Evolutionary conservation across 768 basidiomycete genomes (phyloP), one percentile per base, ranked within the genome.

Genomic region (Phylloporus sp.): DNA sequence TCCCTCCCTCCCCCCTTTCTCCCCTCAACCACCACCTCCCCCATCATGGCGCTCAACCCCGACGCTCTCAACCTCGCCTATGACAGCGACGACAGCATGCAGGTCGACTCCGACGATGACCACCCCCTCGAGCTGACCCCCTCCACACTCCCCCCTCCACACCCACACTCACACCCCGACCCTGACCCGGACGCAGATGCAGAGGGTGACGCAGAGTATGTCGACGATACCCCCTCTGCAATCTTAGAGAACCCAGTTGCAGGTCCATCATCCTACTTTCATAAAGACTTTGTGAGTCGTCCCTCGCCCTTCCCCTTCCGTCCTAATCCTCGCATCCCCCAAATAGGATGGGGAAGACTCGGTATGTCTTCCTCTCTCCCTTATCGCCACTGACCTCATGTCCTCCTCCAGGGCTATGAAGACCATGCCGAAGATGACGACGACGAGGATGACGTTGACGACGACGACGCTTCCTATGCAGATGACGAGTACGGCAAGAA

Each of bases 401-500:
- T 78, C 76, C 69, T 49, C 76, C 71, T 50, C 66, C 74, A 80
- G 66, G 83, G 74, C 24, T 83, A 86, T 52, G 81, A 81, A 35
- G 75, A 69, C 51, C 68, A 64, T 36, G 59, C 45, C 13, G 70
- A 75, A 37, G 77, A 64, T 36, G 59, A 44, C 13, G 70, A 75
- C 35, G 77, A 82, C 43, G 80, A 80, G 5, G 73, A 79, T 2
- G 75, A 82, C 17, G 83, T 83, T 36, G 86, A 88, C 59, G 84
- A 83, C 17, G 83, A 82, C 48, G 86, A 90, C 59, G 83, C 77
- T 52, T 84, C 86, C 42, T 90, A 88, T 61, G 86, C 78, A 38
- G 85, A 87, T 59, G 82, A 84, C 59, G 82, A 84, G 61, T 85
- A 84, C 61, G 79, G 73, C 28, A 81, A 78, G 71, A 85, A 84